Evolutionary conservation across 805 yeast species (phyloP).

Genomic region (Wickerhamomyces alni): DNA sequence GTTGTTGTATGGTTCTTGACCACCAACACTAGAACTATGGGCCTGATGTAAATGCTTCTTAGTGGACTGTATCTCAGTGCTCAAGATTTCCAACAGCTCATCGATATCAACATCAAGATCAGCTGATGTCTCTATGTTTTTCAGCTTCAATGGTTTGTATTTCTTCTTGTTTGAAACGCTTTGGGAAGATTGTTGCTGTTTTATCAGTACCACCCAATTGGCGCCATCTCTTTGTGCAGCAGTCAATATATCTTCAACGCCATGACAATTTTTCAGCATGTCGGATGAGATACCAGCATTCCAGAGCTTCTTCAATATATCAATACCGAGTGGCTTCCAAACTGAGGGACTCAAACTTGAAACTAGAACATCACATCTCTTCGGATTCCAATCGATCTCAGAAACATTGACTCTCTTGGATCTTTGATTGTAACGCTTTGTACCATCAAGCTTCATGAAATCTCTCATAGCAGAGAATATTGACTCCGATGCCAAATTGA

Average conservation of each 20-base stretch:
- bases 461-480: constrained; percentile 46
- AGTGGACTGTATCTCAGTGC: constrained; percentile 18
- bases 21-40: constrained; percentile 6
- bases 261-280: constrained; percentile 36
- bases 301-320: constrained; percentile 66
- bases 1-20: constrained; percentile 17
- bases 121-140: constrained; percentile 49
- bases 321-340: constrained; percentile 56
- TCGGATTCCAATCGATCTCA: constrained; percentile 42
- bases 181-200: constrained; percentile 45
- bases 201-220: constrained; percentile 71
- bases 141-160: constrained; percentile 73
- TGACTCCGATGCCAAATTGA: constrained; percentile 72
- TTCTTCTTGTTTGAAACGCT: constrained; percentile 33
- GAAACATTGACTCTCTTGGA: constrained; percentile 31
- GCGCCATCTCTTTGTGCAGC: constrained; percentile 66
- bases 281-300: constrained; percentile 75
- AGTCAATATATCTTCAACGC: constrained; percentile 59
- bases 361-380: constrained; percentile 77
- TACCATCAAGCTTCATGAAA: constrained; percentile 33
- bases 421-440: constrained; percentile 21
- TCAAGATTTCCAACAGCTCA: constrained; percentile 50
- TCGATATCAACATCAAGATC: constrained; percentile 72
- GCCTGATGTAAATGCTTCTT: background rate
- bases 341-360: constrained; percentile 57